Evolutionary conservation across 2,329 filamentous ascomycete genomes (phyloP), one percentile per base, ranked within the genome.

Genomic region (Alternaria brassicicola): DNA sequence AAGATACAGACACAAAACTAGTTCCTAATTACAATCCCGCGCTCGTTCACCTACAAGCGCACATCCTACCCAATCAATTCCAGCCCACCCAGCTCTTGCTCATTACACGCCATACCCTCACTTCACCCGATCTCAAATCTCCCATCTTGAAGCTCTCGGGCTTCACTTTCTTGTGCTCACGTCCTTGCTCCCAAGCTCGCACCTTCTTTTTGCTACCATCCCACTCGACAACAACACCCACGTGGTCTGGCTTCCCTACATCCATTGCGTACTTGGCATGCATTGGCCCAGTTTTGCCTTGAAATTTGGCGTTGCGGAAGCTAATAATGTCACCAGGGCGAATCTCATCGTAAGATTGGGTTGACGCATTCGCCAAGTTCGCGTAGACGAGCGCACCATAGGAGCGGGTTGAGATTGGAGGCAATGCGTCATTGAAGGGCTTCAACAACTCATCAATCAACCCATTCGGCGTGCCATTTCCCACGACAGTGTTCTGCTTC

Each of bases 181-280:
- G 83, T 0, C 94, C 94, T 76, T 99, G 95, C 78, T 98, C 95
- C 91, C 92, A 98, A 2, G 89, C 93, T 26, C 93, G 83, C 25
- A 99, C 89, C 84, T 98, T 97, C 85, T 97, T 97, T 86, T 97
- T 97, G 38, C 92, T 96, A 3, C 95, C 95, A 76, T 99, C 95
- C 95, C 95, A 99, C 76, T 99, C 95, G 9, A 92, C 86, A 4
- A 99, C 94, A 2, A 99, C 82, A 2, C 86, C 95, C 0, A 98
- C 94, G 71, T 99, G 95, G 63, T 94, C 85, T 9, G 86, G 92
- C 75, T 92, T 95, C 64, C 93, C 93, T 1, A 97, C 91, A 67
- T 99, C 95, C 51, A 87, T 82, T 47, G 84, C 89, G 77, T 99
- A 99, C 77, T 97, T 98, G 65, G 91, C 90, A 75, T 98, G 93